Evolutionary conservation across 164 flowering plant species (phyloP), one percentile per base, ranked within the genome.

Genomic region (Aristolochia contorta): DNA sequence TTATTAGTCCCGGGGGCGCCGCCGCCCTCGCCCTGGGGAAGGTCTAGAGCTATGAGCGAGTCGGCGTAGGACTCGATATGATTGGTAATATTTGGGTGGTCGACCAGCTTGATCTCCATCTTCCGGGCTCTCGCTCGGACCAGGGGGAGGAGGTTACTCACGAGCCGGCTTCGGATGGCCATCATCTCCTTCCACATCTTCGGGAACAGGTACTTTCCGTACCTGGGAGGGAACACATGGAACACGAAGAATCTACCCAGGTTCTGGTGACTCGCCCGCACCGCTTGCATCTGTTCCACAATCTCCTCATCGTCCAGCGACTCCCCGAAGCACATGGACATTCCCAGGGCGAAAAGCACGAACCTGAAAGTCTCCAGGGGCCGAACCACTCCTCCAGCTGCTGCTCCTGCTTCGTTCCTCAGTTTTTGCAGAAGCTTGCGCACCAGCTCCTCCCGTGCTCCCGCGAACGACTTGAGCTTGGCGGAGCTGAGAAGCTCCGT

Each of bases 21-120:
- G n/a, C n/a, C n/a, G n/a, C n/a, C n/a, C 48, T 78, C 60, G 20
- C 92, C 71, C 0, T 91, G 91, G 6, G 73, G 77, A 15, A 78
- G 54, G 30, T 59, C 27, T 0, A 75, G 54, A 13, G 45, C 47
- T 19, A 69, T 6, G 43, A 77, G 64, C 0, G 74, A 61, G 47
- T 77, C 78, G 0, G 65, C 74, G 27, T 77, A 73, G 1, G 49
- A 56, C 41, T 10, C 16, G 56, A 30, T 64, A 21, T 8, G 20
- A 3, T 1, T 14, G n/a, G n/a, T n/a, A n/a, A n/a, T n/a, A n/a
- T n/a, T n/a, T n/a, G n/a, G n/a, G n/a, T n/a, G n/a, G n/a, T n/a
- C n/a, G n/a, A n/a, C n/a, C n/a, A n/a, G n/a, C 6, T 52, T 18
- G 3, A 4, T 47, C 52, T 47, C 47, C 21, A 23, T 41, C 15